A percentile compares a stretch with the other conserved stretches of the same genome.
These are phyloP conservation scores for Micractinium sp. DNA, from an alignment of 139 green algal species.

Conservation along the genomic window DNA sequence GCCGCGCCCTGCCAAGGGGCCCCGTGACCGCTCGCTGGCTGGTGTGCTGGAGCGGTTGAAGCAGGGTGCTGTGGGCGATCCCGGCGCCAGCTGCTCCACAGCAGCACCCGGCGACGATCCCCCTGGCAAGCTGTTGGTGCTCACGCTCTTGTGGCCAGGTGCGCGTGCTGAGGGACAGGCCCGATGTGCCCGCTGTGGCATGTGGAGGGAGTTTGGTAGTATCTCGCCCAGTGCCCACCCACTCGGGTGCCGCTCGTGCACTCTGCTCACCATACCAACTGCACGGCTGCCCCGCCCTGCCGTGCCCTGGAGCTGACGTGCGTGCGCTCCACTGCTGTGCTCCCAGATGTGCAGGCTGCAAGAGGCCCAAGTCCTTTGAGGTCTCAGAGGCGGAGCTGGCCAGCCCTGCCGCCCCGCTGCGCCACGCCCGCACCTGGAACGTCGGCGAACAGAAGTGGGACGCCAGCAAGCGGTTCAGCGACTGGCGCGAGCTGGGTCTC, in stretches of 20 bases:
- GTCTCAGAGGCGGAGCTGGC: background rate
- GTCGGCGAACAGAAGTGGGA: background rate
- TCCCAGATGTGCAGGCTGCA: background rate
- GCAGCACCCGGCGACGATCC: background rate
- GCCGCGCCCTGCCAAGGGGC: background rate
- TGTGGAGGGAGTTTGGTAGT: too few relatives aligned
- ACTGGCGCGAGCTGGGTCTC: background rate
- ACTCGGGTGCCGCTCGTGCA: too few relatives aligned
- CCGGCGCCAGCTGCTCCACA: background rate
- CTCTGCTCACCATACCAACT: too few relatives aligned
- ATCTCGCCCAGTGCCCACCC: too few relatives aligned
- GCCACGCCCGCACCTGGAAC: background rate
- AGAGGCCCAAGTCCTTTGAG: background rate
- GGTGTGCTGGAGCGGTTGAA: constrained; percentile 14
- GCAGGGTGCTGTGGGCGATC: background rate
- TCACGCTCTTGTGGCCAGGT: constrained; percentile 16
- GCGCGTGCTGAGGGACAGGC: background rate
- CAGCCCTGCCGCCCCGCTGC: background rate
- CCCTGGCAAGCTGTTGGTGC: background rate
- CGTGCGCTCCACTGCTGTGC: background rate
- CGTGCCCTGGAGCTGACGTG: background rate
- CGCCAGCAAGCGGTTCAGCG: too few relatives aligned
- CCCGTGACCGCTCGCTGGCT: background rate
- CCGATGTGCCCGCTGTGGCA: background rate
- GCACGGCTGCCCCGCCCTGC: background rate